Base-by-base conservation (phyloP, 805 yeast species). In the Barnettozyma pratensis region DNA sequence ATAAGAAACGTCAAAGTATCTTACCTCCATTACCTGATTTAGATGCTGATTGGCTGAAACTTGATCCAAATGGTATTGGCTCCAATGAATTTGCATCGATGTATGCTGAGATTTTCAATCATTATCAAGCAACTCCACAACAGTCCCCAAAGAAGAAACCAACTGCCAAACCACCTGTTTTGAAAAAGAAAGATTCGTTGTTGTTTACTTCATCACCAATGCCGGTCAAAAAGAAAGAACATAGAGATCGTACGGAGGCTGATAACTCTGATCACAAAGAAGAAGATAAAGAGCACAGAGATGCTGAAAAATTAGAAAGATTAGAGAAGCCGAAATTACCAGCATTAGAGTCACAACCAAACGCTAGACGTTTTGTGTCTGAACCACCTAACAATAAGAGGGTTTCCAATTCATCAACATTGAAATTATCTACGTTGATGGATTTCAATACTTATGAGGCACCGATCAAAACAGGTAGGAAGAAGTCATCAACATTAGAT, bases 101-200 rank as follows among this genome's bases (percentile, higher is more conserved):
- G 7, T 65, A 64, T 49, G 59, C 61, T 41, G 67, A 61, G 38
- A 57, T 64, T 38, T 65, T 65, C 46, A 61, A 56, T 37, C 45
- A 49, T 45, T 35, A 36, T 4, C 46, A 52, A 34, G 26, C 46
- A 4, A 31, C 55, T 9, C 50, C 57, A 14, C 47, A 52, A 36
- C 26, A 44, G 3, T 28, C 55, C 7, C 50, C 57, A 19, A 44
- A 39, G 41, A 54, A 40, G 41, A 42, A 46, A 26, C 48, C 51
- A 19, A 44, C 46, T 45, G 38, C 42, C 19, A 44, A 46, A 25
- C 48, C 51, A 26, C 42, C 47, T 45, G 38, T 45, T 19, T 42
- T 44, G 37, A 38, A 39, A 8, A 35, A 12, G 25, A 46, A 26
- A 19, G 35, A 36, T 12, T 37, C 38, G 7, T 30, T 31, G 11